Evolutionary conservation across 2,329 filamentous ascomycete species (phyloP), one percentile per base, ranked within the genome.

Genomic region (Alternaria infectoria): DNA sequence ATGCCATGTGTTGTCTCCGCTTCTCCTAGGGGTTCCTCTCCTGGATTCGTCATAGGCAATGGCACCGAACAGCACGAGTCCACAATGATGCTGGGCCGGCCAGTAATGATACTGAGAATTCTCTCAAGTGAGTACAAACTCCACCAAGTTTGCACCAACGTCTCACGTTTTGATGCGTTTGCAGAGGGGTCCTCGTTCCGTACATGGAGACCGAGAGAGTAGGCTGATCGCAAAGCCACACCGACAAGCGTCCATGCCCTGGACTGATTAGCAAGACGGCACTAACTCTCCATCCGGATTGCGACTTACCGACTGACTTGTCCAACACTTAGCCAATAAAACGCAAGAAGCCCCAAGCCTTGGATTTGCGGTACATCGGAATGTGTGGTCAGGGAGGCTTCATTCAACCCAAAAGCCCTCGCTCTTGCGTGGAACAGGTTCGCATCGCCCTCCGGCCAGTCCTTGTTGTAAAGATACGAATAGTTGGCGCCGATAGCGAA

Each of bases 401-500:
- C 68, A n/a, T 68, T 69, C 57, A 80, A 65, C 7, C 73, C 78
- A 51, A 81, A 72, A 4, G 70, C 60, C 25, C 76, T 68, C 28
- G 80, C 81, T n/a, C 80, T 68, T 17, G 77, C 73, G 57, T 81
- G 80, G 59, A 81, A 83, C 7, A 79, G 58, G 15, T 77, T 49
- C 61, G 82, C 80, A 49, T 81, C 79, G 30, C 74, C 70, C 4
- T 55, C 69, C 54, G 56, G 62, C 73, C 73, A 75, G 6, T 58
- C 62, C 6, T 72, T 71, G 47, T 76, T 69, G n/a, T 69, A 66
- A 26, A 80, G 72, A 56, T 79, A 72, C n/a, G 76, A 75, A 52
- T 80, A 77, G 57, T 77, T 77, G 40, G 81, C 77, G 5, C 76
- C 81, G n/a, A 83, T 79, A 4, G 81, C 81, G 58, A 83, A 81